Base-by-base conservation (phyloP, 164 flowering plant species). In the Paratinospora sagittata region DNA sequence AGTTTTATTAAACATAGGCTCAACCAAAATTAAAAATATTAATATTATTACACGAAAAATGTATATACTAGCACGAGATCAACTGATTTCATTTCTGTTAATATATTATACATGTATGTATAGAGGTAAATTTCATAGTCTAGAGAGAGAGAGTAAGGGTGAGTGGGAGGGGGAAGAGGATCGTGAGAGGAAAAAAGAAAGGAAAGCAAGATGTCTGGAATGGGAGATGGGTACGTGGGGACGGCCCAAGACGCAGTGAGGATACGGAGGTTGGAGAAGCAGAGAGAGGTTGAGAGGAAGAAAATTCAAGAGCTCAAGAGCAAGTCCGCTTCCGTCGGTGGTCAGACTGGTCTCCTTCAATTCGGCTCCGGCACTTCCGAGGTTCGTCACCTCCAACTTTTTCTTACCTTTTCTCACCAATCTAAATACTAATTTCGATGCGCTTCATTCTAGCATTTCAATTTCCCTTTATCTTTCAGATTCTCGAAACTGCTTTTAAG, bases 181-280 rank as follows among this genome's bases (percentile, higher is more conserved):
- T 45, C 16, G 16, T 37, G 26, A 64, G 39, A n/a, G n/a, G n/a
- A n/a, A n/a, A n/a, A n/a, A n/a, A n/a, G n/a, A 30, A 30, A 30
- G 4, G 78, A 24, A 70, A 67, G 36, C 76, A 79, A 72, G 79
- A 95, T 96, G 99, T 85, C 99, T 81, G 99, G 99, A 12, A 96
- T 96, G 99, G 99, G 99, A 62, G 99, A 96, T 73, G 99, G 99
- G 67, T 96, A 96, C 81, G 99, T 96, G 78, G 99, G 99, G 36
- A 92, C 97, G 61, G 96, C 99, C 81, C 99, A 96, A 66, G 99
- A 96, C 76, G 98, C 95, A 7, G 99, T 96, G 37, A 82, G 97
- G 78, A 96, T 96, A 70, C 81, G 99, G 33, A 78, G 97, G 77
- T 83, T 96, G 24, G 93, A 92, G 85, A 96, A 96, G 83, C 97